Evolutionary conservation across 306 rosid species (phyloP), one percentile per base, ranked within the genome.

Genomic region (Vigna reflexopilosa): DNA sequence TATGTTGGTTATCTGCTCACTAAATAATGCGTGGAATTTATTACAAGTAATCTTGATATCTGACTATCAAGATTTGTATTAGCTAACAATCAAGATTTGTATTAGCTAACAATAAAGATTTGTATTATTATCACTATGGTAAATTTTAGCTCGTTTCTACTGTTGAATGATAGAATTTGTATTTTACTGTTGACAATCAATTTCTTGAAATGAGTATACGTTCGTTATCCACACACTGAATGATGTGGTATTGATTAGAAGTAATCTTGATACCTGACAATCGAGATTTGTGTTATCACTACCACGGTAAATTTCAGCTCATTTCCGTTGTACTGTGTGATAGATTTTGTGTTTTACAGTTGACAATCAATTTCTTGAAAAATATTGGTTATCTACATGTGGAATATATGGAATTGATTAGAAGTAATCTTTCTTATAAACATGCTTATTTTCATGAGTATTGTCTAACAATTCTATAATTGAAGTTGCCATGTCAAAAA

Each of bases 401-500:
- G 16, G 64, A 56, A 65, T 50, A 9, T 16, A 66, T 67, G 70
- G 42, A 45, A 73, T 58, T 76, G 49, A 54, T 16, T 30, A 67
- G 19, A 30, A 30, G 34, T 30, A 66, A 24, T 74, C 28, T 1
- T 61, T 78, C 77, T 47, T 44, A 19, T 68, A 40, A 76, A 77
- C 54, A 67, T 88, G 75, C 67, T 54, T 19, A 44, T 12, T 22
- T 67, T 82, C 77, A 62, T 65, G 86, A 19, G 67, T 72, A 15
- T 76, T 44, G 74, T 83, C 74, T 88, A 82, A 85, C 66, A 40
- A 67, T 83, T 86, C 74, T 81, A 71, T 61, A 84, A 76, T 71
- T 87, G 86, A 87, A 93, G 98, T 93, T 71, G 90, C 90, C 77
- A 89, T 93, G 93, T 93, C 96, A 70, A 93, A 93, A 87, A 87